Base-by-base conservation (phyloP, 1,139 yeast species). In the Protomyces inouyei region DNA sequence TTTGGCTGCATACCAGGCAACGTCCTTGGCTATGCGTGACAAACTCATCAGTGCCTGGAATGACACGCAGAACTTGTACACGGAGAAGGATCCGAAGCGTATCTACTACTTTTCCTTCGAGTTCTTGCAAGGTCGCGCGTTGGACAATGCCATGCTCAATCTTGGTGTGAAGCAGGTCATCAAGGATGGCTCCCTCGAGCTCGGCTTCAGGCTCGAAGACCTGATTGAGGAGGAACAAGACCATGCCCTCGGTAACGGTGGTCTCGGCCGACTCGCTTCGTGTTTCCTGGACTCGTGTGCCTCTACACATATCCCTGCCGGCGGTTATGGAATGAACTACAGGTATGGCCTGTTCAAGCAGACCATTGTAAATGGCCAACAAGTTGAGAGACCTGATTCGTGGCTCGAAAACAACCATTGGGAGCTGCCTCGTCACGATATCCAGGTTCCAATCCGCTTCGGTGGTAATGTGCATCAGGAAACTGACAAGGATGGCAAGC, bases 291-390 rank as follows among this genome's bases (percentile, higher is more conserved):
- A 92, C 77, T 89, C 97, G 0, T 79, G 92, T 73, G 85, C 95
- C 43, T 85, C 96, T 6, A 86, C 88, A 70, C 86, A 89, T 75
- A 89, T 88, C 75, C 91, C 95, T 38, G 96, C 96, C 61, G 91
- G 97, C 97, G 98, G 97, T 68, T 92, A 92, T 75, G 97, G 97
- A 67, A 80, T 91, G 71, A 86, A 95, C 74, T 91, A 91, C 77
- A 92, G 40, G 25, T 28, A 46, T 46, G 97, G 97, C 75, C 92
- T 92, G 71, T 92, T 92, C 77, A 84, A 90, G 71, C 98, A 92
- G 77, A 85, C 86, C 75, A 90, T 92, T 73, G 82, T 90, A 69
- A 90, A 92, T 73, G 97, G 97, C 16, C 88, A 88, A 76, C 97
- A 92, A 77, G 95, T 91, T 55, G 97, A 92, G 76, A 82, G 88